Conservation (phyloP, 345 rosid genomes). For the Boechera divaricarpa region DNA sequence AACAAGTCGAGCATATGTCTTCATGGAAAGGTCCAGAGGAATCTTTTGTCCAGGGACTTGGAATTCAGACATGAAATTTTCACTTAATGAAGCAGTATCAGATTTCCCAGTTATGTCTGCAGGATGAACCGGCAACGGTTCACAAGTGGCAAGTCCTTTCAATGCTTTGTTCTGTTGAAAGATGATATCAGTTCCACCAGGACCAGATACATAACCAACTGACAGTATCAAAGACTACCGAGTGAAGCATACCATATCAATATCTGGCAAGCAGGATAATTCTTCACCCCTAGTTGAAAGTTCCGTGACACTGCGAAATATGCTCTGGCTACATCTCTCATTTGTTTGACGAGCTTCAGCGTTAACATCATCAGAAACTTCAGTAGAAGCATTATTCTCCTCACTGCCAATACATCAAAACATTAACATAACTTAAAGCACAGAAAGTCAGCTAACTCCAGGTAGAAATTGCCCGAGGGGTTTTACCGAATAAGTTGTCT, state of each 20-base stretch:
- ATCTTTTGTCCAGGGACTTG: conserved; percentile 59
- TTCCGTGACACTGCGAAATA: conserved; percentile 80
- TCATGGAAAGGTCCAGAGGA: conserved; percentile 91
- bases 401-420: conserved; percentile 49
- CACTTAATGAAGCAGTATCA: conserved; percentile 49
- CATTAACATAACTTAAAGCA: conserved; percentile 20
- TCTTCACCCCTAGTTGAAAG: conserved; percentile 72
- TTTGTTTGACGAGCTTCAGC: conserved; percentile 49
- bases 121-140: conserved; percentile 46
- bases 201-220: conserved; percentile 14
- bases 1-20: conserved; percentile 67
- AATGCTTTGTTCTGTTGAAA: conserved; percentile 75
- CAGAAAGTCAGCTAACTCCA: conserved; percentile 4
- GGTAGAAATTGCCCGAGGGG: conserved; percentile 17
- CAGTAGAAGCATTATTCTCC: conserved; percentile 50
- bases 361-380: conserved; percentile 51
- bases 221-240: conserved; percentile 21
- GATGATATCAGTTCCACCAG: conserved; percentile 26
- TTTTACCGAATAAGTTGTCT: conserved; percentile 59
- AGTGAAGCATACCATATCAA: conserved; percentile 81
- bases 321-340: conserved; percentile 65
- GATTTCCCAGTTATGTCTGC: conserved; percentile 50
- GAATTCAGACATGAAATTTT: conserved; percentile 59
- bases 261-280: conserved; percentile 50
- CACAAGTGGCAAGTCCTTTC: conserved; percentile 75